Conservation (phyloP, 495 filamentous ascomycete genomes). For the Trichoderma erinaceum region DNA sequence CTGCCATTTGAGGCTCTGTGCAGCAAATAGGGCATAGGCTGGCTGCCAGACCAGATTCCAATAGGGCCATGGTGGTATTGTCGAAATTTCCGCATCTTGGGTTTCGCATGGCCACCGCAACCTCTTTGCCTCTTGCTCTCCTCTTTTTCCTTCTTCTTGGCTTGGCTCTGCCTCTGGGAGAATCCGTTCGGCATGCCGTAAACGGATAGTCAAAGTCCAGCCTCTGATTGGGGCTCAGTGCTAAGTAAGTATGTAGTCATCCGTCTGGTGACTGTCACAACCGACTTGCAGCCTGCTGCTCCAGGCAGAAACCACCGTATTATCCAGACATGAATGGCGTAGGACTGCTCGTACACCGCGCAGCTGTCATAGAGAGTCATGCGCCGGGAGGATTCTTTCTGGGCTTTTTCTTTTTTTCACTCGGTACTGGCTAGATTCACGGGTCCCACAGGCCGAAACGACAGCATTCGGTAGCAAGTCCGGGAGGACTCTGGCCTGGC, state of each 20-base stretch:
- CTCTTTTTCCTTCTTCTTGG: too few relatives aligned
- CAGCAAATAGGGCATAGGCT: too few relatives aligned
- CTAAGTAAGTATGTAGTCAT: neutral
- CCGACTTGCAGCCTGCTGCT: neutral
- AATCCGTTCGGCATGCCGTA: too few relatives aligned
- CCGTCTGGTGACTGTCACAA: neutral
- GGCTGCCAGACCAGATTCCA: too few relatives aligned
- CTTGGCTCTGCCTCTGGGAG: too few relatives aligned
- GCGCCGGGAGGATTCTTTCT: neutral
- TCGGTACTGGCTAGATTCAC: neutral
- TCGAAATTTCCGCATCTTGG: too few relatives aligned
- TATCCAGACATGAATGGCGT: neutral
- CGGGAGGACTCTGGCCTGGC: neutral
- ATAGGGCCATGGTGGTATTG: too few relatives aligned
- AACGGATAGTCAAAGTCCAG: too few relatives aligned
- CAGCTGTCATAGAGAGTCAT: neutral
- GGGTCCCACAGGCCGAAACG: neutral
- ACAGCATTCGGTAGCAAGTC: neutral
- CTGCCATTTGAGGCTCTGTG: neutral
- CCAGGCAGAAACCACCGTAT: constrained; percentile 3
- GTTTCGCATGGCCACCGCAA: too few relatives aligned
- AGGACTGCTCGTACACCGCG: neutral
- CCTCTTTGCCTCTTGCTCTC: too few relatives aligned
- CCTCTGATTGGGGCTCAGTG: too few relatives aligned
- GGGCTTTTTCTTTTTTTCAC: neutral